phyloP scores from a whole-genome alignment of 257 asterid species.

The Penstemon newberryi region DNA sequence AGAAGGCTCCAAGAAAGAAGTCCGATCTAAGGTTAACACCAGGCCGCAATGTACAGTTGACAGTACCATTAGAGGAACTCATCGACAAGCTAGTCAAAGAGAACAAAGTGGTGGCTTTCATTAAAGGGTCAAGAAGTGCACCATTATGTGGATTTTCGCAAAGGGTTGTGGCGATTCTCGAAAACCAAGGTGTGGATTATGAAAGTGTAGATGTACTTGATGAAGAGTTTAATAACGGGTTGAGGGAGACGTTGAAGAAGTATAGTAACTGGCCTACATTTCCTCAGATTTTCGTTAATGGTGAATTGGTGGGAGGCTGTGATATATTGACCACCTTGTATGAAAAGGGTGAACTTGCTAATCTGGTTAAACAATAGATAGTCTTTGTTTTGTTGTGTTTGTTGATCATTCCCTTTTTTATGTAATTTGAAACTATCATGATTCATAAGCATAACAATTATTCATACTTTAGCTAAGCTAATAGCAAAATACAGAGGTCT shows the following conservation, averaged over 20 bases:
- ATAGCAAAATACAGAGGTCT: no score
- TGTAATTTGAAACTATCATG: no score
- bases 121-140: slow-evolving; percentile 61
- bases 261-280: slow-evolving; percentile 96
- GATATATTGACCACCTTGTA: slow-evolving; percentile 88
- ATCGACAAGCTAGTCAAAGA: slow-evolving; percentile 62
- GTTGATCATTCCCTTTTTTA: no score
- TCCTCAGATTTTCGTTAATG: slow-evolving; percentile 83
- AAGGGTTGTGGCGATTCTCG: slow-evolving; percentile 72
- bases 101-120: slow-evolving; percentile 62
- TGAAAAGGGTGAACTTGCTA: slow-evolving; percentile 85
- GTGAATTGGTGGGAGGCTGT: slow-evolving; percentile 95
- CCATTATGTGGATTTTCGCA: slow-evolving; percentile 65
- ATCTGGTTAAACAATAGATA: slow-evolving; percentile 43
- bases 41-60: slow-evolving; percentile 74
- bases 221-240: slow-evolving; percentile 70
- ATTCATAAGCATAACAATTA: no score
- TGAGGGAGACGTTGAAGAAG: slow-evolving; percentile 85
- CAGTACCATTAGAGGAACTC: slow-evolving; percentile 76
- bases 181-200: slow-evolving; percentile 75
- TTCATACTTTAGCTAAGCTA: no score
- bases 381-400: neutral
- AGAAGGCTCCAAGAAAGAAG: slow-evolving; percentile 72
- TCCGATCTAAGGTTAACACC: slow-evolving; percentile 89
- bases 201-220: slow-evolving; percentile 91